Conservation (phyloP, 805 yeast species). For the Dipodascus albidus region DNA sequence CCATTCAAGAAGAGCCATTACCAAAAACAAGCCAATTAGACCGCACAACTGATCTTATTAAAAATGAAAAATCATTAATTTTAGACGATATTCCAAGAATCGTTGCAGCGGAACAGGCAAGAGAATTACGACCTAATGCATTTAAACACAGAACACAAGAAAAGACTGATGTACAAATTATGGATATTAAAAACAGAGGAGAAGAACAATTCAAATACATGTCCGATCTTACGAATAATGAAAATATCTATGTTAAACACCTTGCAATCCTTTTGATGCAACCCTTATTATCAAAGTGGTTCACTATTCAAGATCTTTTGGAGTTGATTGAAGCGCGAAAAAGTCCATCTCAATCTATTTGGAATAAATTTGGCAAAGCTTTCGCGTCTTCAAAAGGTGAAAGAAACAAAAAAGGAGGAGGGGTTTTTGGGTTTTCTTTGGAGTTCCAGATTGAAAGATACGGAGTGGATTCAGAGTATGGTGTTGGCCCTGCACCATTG, state of each 20-base stretch:
- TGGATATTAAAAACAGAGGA: not conserved
- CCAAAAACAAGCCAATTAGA: conserved; percentile 27
- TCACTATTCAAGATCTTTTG: conserved; percentile 28
- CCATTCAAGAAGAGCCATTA: not conserved
- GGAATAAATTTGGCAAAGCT: conserved; percentile 36
- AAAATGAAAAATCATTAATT: conserved; percentile 76
- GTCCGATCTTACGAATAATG: conserved; percentile 36
- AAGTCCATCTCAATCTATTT: conserved; percentile 27
- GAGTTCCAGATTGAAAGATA: conserved; percentile 51
- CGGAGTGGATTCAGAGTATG: conserved; percentile 78
- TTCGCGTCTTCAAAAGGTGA: conserved; percentile 20
- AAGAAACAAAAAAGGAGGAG: conserved; percentile 22
- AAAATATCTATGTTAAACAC: conserved; percentile 48
- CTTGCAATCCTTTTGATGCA: conserved; percentile 39
- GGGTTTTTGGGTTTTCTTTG: conserved; percentile 73
- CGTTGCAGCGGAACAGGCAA: conserved; percentile 93
- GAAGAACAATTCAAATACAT: conserved; percentile 12
- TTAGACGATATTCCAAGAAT: conserved; percentile 94
- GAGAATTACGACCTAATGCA: conserved; percentile 88
- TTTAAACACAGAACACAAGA: conserved; percentile 59
- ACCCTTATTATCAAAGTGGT: conserved; percentile 23
- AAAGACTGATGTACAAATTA: conserved; percentile 7
- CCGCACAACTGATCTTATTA: conserved; percentile 57
- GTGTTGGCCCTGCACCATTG: conserved; percentile 71
- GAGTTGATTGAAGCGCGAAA: conserved; percentile 29